A percentile compares a stretch with the other conserved stretches of the same genome.
Conservation (phyloP, 257 asterid species). For the Solanum phureja region DNA sequence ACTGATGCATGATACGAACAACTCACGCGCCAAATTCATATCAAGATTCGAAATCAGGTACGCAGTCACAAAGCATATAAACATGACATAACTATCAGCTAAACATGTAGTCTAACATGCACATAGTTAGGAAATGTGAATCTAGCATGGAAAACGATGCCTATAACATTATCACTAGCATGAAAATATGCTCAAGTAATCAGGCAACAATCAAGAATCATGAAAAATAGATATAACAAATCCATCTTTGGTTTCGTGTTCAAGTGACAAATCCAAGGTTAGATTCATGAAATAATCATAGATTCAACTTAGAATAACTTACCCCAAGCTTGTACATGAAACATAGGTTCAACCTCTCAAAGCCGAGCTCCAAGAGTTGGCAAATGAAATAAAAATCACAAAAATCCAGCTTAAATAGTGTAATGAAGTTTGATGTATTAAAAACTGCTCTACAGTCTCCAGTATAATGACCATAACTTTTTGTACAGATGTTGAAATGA, state of each 20-base stretch:
- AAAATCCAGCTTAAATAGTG: too few species aligned
- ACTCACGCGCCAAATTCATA: neutral
- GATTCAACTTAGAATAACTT: neutral
- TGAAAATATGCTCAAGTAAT: neutral
- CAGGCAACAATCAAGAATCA: neutral
- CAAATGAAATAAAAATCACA: too few species aligned
- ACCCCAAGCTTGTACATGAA: neutral
- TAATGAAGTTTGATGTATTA: too few species aligned
- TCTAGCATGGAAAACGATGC: too few species aligned
- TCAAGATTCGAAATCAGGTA: neutral
- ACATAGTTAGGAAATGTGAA: too few species aligned
- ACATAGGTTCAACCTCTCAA: neutral
- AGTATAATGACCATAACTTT: too few species aligned
- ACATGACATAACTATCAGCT: neutral
- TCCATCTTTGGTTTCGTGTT: neutral
- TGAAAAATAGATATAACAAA: neutral
- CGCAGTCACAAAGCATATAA: neutral
- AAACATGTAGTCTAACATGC: neutral
- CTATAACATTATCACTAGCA: neutral
- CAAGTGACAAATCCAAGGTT: neutral
- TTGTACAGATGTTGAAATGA: too few species aligned
- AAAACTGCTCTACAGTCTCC: too few species aligned
- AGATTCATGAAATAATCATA: neutral
- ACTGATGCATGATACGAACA: neutral
- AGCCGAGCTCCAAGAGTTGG: neutral